Conservation (phyloP, 495 filamentous ascomycete genomes). For the Wilcoxina mikolae region DNA sequence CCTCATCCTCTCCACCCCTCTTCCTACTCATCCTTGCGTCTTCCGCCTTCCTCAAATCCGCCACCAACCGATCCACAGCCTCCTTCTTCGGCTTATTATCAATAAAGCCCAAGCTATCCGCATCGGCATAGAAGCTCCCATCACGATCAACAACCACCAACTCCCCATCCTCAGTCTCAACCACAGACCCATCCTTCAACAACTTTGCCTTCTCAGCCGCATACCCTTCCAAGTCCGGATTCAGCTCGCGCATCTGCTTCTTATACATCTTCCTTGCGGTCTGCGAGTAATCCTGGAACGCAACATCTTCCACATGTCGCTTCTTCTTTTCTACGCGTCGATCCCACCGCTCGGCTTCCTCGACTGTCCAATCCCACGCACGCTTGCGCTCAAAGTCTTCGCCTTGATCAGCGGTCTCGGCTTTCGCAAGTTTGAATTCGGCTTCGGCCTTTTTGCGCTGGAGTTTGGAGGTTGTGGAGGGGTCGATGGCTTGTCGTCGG, state of each 20-base stretch:
- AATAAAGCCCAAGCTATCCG: slow-evolving; percentile 62
- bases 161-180: slow-evolving; percentile 88
- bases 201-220: slow-evolving; percentile 75
- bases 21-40: slow-evolving; percentile 71
- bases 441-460: slow-evolving; percentile 71
- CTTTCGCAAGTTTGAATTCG: slow-evolving; percentile 83
- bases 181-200: slow-evolving; percentile 75
- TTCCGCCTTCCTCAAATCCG: slow-evolving; percentile 76
- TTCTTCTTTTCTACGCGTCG: slow-evolving; percentile 73
- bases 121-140: slow-evolving; percentile 77
- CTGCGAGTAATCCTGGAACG: slow-evolving; percentile 78
- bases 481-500: slow-evolving; percentile 63
- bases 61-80: slow-evolving; percentile 78
- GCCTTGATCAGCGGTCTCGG: slow-evolving; percentile 66
- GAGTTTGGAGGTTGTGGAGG: slow-evolving; percentile 52
- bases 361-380: slow-evolving; percentile 95
- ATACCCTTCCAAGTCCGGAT: slow-evolving; percentile 61
- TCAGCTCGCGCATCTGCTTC: slow-evolving; percentile 62
- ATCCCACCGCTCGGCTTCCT: slow-evolving; percentile 90
- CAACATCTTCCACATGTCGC: slow-evolving; percentile 64
- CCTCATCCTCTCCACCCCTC: slow-evolving; percentile 57
- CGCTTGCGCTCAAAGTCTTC: slow-evolving; percentile 95
- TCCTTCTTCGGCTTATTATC: slow-evolving; percentile 79
- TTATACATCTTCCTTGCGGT: slow-evolving; percentile 89
- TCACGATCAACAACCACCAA: slow-evolving; percentile 83